Base-by-base conservation (phyloP, 331 rosid genomes). In the Rhamnella rubrinervis region DNA sequence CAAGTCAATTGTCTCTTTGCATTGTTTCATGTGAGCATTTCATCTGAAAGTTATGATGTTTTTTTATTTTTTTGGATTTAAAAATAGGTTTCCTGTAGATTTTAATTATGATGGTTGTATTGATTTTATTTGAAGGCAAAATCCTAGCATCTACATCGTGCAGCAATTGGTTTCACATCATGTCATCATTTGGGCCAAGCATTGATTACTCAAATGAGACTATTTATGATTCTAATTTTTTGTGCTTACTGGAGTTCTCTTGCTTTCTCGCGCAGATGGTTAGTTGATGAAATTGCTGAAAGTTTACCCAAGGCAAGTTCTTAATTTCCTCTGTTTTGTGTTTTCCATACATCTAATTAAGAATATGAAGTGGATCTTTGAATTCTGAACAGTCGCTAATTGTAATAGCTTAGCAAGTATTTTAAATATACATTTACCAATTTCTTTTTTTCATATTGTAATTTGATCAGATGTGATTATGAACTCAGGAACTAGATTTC, bases 211-310 rank as follows among this genome's bases (percentile, higher is more conserved):
- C 11, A n/a, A 53, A 6, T n/a, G 58, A 15, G 25, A 53, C n/a
- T 18, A 31, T 10, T 53, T 53, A 2, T 53, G 25, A 18, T 18
- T 53, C 19, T 17, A 18, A 52, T 55, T 51, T 44, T 2, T 9
- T 9, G 11, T 81, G 6, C 75, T 60, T 47, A 49, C 16, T 41
- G 60, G 47, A 49, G 40, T 70, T 60, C 51, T 86, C 69, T 73
- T 73, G 39, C 64, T 53, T 77, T 77, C 53, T 66, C 73, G 59
- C 70, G 70, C 82, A 93, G 98, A 81, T 91, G 98, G 98, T 75
- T 93, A 89, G 59, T 93, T 78, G 98, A 88, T 66, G 98, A 93
- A 82, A 84, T 93, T n/a, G 72, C 63, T 59, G 98, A 93, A 75
- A 93, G 95, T 84, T 81, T 93, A 76, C 95, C 96, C 47, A 84